Evolutionary conservation across 2,329 filamentous ascomycete species (phyloP), one percentile per base, ranked within the genome.

Genomic region (Parascedosporium putredinis): DNA sequence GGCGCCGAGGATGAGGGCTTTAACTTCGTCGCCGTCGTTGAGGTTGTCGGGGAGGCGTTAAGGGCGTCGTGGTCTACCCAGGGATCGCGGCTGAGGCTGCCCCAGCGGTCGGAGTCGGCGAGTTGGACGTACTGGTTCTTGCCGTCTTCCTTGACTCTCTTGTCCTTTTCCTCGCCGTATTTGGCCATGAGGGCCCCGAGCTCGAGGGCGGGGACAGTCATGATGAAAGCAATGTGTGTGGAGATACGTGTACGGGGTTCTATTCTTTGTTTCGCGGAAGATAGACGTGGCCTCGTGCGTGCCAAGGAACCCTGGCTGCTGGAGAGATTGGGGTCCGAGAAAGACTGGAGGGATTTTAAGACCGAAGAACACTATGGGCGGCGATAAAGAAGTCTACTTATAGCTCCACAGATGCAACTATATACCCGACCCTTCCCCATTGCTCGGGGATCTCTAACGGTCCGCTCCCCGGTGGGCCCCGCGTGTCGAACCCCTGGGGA

Each of bases 81-180:
- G 0, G 64, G 64, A 49, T 70, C 67, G 1, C 57, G 49, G 5
- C 51, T 57, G 5, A 69, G 56, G 2, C 55, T 51, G 14, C 53
- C 52, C 24, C 58, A 55, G 22, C 55, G 51, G 12, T 51, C 51
- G 9, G 44, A 54, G 12, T 29, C 24, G n/a, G 56, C 52, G 5
- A 66, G 58, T 20, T 63, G 57, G 3, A 64, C 38, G 47, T 64
- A 68, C 50, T 69, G 66, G 6, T 45, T 49, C 14, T 50, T 50
- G 10, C 63, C 66, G 2, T 68, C 64, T 1, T 57, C 27, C 0
- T 62, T 59, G 6, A 61, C 20, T 2, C 66, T 62, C 43, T 65
- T 68, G 27, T 60, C 51, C 3, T 59, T 63, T 50, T 69, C 67
- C 22, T 62, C 56, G 5, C 52, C 52, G 51, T 68, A 68, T 42